Evolutionary conservation across 2,329 filamentous ascomycete genomes (phyloP).

Genomic region (Aureobasidium lini): DNA sequence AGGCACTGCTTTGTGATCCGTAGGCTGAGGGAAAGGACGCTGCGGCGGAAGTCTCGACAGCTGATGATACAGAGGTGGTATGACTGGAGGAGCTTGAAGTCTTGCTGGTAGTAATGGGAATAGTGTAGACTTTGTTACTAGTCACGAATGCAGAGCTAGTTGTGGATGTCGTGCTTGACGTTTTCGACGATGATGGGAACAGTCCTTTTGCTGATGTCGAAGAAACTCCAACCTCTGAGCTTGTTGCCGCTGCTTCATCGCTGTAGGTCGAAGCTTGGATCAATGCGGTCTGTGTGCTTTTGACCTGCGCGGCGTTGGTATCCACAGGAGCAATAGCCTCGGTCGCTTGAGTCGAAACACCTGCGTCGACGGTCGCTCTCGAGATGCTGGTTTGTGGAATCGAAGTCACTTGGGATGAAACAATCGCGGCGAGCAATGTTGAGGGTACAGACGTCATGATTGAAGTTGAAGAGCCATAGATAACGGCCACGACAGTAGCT

Average conservation of each 20-base stretch:
- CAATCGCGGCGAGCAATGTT: neutral
- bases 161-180: neutral
- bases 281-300: neutral
- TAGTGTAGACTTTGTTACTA: neutral
- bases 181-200: neutral
- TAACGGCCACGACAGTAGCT: neutral
- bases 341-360: neutral
- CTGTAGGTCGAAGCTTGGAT: neutral
- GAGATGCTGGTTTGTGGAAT: neutral
- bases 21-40: neutral
- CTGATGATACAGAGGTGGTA: neutral
- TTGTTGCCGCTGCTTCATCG: neutral
- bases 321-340: neutral
- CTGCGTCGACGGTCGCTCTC: neutral
- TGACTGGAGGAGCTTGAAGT: neutral
- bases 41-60: neutral
- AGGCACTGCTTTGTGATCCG: neutral
- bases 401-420: neutral
- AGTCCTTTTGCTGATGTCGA: neutral
- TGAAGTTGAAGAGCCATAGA: slow-evolving; percentile 4
- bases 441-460: neutral
- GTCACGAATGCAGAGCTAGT: neutral
- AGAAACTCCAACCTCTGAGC: neutral
- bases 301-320: neutral
- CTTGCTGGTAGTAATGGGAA: neutral